phyloP scores from a whole-genome alignment of 768 basidiomycete species.

The Kwoniella newhampshirensis region DNA sequence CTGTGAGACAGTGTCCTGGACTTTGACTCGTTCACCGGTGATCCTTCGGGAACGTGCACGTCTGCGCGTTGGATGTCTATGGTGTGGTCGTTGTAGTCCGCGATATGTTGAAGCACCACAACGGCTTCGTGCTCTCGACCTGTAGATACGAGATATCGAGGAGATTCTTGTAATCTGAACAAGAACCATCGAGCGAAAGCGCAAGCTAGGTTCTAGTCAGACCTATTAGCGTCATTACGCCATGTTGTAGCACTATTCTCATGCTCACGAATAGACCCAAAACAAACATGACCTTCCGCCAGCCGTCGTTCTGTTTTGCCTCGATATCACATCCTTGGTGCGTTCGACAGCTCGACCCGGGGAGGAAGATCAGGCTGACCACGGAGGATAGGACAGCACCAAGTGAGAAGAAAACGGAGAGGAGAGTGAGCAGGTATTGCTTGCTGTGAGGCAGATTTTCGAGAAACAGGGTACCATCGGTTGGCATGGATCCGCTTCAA shows the following conservation, averaged over 20 bases:
- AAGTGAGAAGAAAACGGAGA: slow-evolving; percentile 93
- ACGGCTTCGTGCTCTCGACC: slow-evolving; percentile 82
- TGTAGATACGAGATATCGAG: slow-evolving; percentile 85
- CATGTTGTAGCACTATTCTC: no score
- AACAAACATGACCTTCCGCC: slow-evolving; percentile 77
- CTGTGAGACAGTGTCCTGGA: not conserved
- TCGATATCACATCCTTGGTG: slow-evolving; percentile 63
- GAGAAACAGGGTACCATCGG: slow-evolving; percentile 76
- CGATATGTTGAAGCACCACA: slow-evolving; percentile 77
- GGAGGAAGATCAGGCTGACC: slow-evolving; percentile 76
- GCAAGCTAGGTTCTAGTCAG: slow-evolving; percentile 76
- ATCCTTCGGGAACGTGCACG: slow-evolving; percentile 54
- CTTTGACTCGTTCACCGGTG: not conserved
- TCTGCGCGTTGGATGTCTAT: slow-evolving; percentile 69
- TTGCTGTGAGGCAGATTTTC: slow-evolving; percentile 93
- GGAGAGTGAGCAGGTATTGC: slow-evolving; percentile 83
- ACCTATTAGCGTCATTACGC: not conserved
- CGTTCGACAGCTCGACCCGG: slow-evolving; percentile 57
- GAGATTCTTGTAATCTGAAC: slow-evolving; percentile 91
- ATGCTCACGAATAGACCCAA: slow-evolving; percentile 82
- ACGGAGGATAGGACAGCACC: slow-evolving; percentile 83
- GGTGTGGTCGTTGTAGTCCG: slow-evolving; percentile 76
- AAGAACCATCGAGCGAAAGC: slow-evolving; percentile 81
- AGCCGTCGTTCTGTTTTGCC: slow-evolving; percentile 70
- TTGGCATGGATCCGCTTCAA: slow-evolving; percentile 85